Conservation (phyloP, 441 rosid genomes). For the Euphorbia celastroides region DNA sequence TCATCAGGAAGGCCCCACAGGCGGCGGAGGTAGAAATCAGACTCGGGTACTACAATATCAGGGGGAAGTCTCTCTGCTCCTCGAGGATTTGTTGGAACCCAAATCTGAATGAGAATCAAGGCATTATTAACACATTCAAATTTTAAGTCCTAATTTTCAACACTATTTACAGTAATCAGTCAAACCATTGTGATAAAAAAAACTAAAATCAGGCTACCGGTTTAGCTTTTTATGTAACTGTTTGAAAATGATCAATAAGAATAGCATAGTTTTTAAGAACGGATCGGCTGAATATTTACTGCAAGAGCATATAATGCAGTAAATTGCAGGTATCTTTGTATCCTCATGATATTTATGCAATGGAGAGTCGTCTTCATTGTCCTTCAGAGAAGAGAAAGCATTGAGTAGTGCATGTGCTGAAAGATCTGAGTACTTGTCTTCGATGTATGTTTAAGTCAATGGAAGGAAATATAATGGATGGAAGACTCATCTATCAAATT, state of each 20-base stretch:
- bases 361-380: slow-evolving; percentile 26
- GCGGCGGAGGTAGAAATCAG: slow-evolving; percentile 75
- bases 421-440: slow-evolving; percentile 75
- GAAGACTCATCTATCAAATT: slow-evolving; percentile 68
- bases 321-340: slow-evolving; percentile 38
- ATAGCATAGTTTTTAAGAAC: slow-evolving; percentile 2
- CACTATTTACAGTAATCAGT: neutral
- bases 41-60: slow-evolving; percentile 64
- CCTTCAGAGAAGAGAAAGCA: slow-evolving; percentile 64
- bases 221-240: neutral
- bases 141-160: neutral
- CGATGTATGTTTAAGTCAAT: slow-evolving; percentile 70
- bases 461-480: slow-evolving; percentile 73
- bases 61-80: slow-evolving; percentile 97
- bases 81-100: slow-evolving; percentile 89
- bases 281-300: neutral
- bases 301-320: neutral
- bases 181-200: neutral
- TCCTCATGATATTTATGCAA: slow-evolving; percentile 30
- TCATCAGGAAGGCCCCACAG: slow-evolving; percentile 88
- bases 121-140: slow-evolving; percentile 14
- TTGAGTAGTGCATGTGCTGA: slow-evolving; percentile 57
- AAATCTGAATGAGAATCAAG: slow-evolving; percentile 68
- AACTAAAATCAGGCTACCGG: neutral
- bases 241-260: slow-evolving; percentile 4